Evolutionary conservation across 345 rosid genomes (phyloP).

Genomic region (Euclidium syriacum): DNA sequence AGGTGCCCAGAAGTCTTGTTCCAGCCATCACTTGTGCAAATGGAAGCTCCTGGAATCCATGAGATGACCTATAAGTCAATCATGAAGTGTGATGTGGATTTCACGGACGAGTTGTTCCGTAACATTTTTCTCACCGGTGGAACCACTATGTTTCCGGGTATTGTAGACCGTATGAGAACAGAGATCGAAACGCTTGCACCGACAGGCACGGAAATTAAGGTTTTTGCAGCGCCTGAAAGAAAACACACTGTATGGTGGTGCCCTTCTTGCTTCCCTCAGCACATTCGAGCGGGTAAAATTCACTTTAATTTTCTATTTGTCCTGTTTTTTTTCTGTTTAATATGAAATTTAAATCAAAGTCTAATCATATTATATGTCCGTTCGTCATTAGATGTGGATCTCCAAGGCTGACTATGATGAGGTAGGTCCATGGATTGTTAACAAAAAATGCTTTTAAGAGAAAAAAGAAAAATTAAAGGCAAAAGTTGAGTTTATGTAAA

Average conservation of each 20-base stretch:
- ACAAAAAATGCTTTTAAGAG: slow-evolving; percentile 56
- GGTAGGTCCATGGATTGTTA: slow-evolving; percentile 54
- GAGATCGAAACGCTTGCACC: slow-evolving; percentile 44
- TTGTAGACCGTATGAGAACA: slow-evolving; percentile 44
- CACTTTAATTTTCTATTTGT: not conserved
- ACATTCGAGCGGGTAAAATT: slow-evolving; percentile 39
- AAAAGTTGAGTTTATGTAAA: no score
- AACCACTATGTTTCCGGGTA: slow-evolving; percentile 42
- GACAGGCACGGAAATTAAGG: slow-evolving; percentile 38
- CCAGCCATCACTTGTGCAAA: slow-evolving; percentile 39
- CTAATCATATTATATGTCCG: no score
- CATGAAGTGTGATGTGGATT: slow-evolving; percentile 38
- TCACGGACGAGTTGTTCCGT: slow-evolving; percentile 44
- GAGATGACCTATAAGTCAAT: slow-evolving; percentile 41
- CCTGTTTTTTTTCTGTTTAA: no score
- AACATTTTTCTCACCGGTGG: slow-evolving; percentile 52
- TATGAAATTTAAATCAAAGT: no score
- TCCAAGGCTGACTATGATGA: slow-evolving; percentile 56
- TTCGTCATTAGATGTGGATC: slow-evolving; percentile 54
- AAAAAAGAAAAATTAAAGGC: no score
- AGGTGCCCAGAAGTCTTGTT: slow-evolving; percentile 45
- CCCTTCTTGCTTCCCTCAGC: slow-evolving; percentile 50
- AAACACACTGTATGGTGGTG: slow-evolving; percentile 53
- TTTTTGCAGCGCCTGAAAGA: slow-evolving; percentile 52
- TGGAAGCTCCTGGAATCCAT: slow-evolving; percentile 47